phyloP scores from a whole-genome alignment of 164 flowering plant species.

The Aristolochia fimbriata region DNA sequence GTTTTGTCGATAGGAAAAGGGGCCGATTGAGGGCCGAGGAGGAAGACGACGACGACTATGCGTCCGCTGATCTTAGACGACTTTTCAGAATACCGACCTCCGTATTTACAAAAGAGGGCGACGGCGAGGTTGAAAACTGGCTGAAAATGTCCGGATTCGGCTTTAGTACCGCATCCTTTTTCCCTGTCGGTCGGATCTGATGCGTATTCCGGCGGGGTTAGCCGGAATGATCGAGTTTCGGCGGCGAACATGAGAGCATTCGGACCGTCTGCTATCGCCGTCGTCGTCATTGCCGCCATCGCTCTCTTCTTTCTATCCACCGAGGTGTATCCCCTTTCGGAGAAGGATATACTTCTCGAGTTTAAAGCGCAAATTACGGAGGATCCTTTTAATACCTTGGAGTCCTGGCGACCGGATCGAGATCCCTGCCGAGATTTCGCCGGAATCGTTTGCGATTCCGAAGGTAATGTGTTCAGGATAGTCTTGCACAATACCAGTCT shows the following conservation, averaged over 20 bases:
- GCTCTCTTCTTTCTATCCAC: slow-evolving; percentile 15
- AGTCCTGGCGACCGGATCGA: slow-evolving; percentile 46
- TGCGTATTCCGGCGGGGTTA: slow-evolving; percentile 11
- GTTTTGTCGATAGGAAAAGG: too few species aligned
- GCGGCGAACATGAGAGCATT: slow-evolving; percentile 37
- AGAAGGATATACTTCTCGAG: slow-evolving; percentile 71
- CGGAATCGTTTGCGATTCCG: slow-evolving; percentile 64
- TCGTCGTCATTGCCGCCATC: slow-evolving; percentile 14
- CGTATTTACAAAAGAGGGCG: background rate
- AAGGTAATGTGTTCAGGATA: slow-evolving; percentile 57
- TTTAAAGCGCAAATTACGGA: slow-evolving; percentile 56
- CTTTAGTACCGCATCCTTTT: too few species aligned
- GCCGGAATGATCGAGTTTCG: slow-evolving; percentile 19
- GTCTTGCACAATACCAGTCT: slow-evolving; percentile 73
- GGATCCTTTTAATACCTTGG: slow-evolving; percentile 58
- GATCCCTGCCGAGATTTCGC: slow-evolving; percentile 46
- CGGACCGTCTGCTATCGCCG: background rate
- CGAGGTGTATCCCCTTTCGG: slow-evolving; percentile 27
- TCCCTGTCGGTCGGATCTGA: background rate
- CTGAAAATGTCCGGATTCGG: background rate
- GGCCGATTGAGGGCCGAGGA: too few species aligned
- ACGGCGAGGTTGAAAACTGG: background rate
- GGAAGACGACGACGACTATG: too few species aligned
- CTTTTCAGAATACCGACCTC: too few species aligned
- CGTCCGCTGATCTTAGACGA: too few species aligned